Evolutionary conservation across 164 flowering plant genomes (phyloP).

Genomic region (Annona squamosa): DNA sequence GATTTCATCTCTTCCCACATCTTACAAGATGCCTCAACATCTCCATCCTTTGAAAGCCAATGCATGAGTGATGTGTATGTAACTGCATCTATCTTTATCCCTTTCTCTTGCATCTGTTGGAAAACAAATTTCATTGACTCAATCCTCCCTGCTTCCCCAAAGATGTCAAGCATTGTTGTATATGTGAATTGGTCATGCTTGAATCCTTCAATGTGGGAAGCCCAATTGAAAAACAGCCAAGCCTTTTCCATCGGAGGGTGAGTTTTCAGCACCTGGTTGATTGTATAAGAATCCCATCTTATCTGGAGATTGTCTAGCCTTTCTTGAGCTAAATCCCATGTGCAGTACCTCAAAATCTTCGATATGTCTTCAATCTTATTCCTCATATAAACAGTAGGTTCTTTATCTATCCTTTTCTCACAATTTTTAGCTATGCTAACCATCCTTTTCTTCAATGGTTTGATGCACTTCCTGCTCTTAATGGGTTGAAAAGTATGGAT

Average conservation of each 20-base stretch:
- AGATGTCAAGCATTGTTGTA: slow-evolving; percentile 91
- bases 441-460: slow-evolving; percentile 7
- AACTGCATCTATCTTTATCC: slow-evolving; percentile 59
- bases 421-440: slow-evolving; percentile 12
- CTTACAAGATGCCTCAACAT: slow-evolving; percentile 51
- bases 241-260: slow-evolving; percentile 93
- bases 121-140: slow-evolving; percentile 67
- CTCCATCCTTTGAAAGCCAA: slow-evolving; percentile 78
- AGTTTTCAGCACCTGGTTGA: slow-evolving; percentile 71
- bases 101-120: slow-evolving; percentile 67
- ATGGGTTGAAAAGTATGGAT: slow-evolving; percentile 22
- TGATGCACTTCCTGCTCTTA: slow-evolving; percentile 14
- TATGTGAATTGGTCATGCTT: slow-evolving; percentile 89
- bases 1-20: slow-evolving; percentile 78
- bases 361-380: slow-evolving; percentile 42
- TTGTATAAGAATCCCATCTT: slow-evolving; percentile 78
- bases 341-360: slow-evolving; percentile 48
- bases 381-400: slow-evolving; percentile 44
- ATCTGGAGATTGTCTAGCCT: slow-evolving; percentile 40
- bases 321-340: slow-evolving; percentile 76
- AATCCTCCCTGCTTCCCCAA: slow-evolving; percentile 90
- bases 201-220: slow-evolving; percentile 40
- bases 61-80: slow-evolving; percentile 78
- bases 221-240: slow-evolving; percentile 90
- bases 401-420: slow-evolving; percentile 10